Base-by-base conservation (phyloP, 805 yeast species). In the Schizosaccharomyces osmophilus region DNA sequence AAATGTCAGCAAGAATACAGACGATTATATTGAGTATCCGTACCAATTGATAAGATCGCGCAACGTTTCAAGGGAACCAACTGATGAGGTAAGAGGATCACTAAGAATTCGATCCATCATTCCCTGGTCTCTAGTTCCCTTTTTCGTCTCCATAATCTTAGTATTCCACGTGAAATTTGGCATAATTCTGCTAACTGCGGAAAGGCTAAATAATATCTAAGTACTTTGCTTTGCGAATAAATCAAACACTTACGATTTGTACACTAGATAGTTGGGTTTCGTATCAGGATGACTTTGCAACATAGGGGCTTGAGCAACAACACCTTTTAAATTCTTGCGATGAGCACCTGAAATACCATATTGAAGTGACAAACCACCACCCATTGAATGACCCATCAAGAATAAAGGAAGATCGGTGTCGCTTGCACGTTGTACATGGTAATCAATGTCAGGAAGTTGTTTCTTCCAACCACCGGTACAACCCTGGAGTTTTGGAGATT, bases 361-460 rank as follows among this genome's bases (percentile, higher is more conserved):
- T 17, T 15, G 41, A n/a, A 59, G 55, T 8, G 36, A 55, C 22
- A 59, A 24, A n/a, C 36, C 61, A 11, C 61, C 61, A 19, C 61
- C 61, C 61, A 59, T 59, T n/a, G 61, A 59, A 29, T 59, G 61
- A 17, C 61, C 61, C 66, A 65, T 65, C 2, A 64, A 66, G 11
- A 63, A 48, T 11, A 45, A 11, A 2, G 48, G 19, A 5, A 29
- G 55, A 15, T 13, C n/a, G 24, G 15, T 36, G n/a, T 48, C 36
- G 26, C 61, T 31, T 26, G 65, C 63, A 3, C 63, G 62, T 13
- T 19, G 36, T 5, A 64, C 62, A 39, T 19, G 62, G 45, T 62
- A 55, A 42, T 66, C 61, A 36, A 71, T 65, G 6, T 65, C 62
- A 61, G 73, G 74, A 43, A 73, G 61, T 62, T 73, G 75, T 29